These are phyloP conservation scores for Haplographium delicatum DNA, from an alignment of 495 filamentous ascomycete species.

Conservation along the genomic window DNA sequence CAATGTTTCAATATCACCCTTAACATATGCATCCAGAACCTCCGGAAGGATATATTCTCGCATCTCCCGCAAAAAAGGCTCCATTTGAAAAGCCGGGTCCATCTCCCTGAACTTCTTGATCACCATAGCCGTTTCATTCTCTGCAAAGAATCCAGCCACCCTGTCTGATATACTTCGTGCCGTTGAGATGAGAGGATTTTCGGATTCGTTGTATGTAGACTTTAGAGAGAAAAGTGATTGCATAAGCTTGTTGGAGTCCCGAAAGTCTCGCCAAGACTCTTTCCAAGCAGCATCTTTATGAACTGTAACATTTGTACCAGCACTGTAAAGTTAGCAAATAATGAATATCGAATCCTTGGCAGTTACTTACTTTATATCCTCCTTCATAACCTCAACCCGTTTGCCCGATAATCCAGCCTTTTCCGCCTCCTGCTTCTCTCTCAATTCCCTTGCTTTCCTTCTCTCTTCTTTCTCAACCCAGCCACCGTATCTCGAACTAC, in stretches of 20 bases:
- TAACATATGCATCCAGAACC: constrained; percentile 96
- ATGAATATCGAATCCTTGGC: not conserved
- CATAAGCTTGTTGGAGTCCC: constrained; percentile 80
- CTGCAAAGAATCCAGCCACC: constrained; percentile 92
- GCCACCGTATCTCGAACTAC: constrained; percentile 90
- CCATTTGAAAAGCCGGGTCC: constrained; percentile 91
- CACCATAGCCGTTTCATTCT: constrained; percentile 94
- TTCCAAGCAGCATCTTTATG: constrained; percentile 97
- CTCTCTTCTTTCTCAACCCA: constrained; percentile 96
- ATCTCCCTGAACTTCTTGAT: constrained; percentile 97
- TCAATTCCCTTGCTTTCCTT: constrained; percentile 63
- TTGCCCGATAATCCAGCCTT: constrained; percentile 37
- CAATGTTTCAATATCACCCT: constrained; percentile 85
- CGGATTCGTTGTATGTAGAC: constrained; percentile 85
- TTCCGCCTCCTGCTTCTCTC: constrained; percentile 61
- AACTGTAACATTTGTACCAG: constrained; percentile 86
- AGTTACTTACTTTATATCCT: constrained; percentile 76
- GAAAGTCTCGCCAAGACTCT: constrained; percentile 90
- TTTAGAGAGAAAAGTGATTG: constrained; percentile 82
- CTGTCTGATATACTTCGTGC: constrained; percentile 90
- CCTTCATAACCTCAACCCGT: constrained; percentile 54
- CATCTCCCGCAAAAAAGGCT: constrained; percentile 88
- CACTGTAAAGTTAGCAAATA: constrained; percentile 47
- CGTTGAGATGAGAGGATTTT: constrained; percentile 90
- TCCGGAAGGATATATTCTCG: constrained; percentile 97